Percentiles rank a stretch among this genome's conserved stretches.
phyloP scores from a whole-genome alignment of 2,329 filamentous ascomycete species.

The Scopulariopsis brevicaulis region DNA sequence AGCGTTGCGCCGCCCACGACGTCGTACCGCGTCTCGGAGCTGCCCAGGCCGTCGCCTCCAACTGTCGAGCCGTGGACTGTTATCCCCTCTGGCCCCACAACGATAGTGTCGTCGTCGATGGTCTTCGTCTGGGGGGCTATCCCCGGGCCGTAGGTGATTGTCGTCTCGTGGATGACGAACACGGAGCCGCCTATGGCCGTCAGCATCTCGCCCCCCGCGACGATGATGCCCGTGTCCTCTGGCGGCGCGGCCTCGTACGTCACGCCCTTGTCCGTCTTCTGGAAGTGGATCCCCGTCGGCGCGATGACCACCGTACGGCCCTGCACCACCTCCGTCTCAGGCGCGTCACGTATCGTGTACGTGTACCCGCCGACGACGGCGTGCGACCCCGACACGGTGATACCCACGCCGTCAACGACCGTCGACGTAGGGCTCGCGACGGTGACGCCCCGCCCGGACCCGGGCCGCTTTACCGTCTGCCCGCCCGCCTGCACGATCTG shows the following conservation, averaged over 20 bases:
- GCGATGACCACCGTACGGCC: constrained; percentile 21
- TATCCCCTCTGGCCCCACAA: constrained; percentile 34
- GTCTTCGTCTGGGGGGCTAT: constrained; percentile 21
- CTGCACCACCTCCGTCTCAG: constrained; percentile 16
- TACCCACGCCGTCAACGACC: constrained; percentile 23
- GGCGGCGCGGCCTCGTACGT: constrained; percentile 16
- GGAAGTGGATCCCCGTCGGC: constrained; percentile 18
- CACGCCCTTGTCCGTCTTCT: constrained; percentile 20
- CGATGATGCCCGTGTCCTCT: constrained; percentile 27
- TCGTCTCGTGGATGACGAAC: constrained; percentile 28
- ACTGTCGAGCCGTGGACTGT: constrained; percentile 26
- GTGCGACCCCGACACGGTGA: constrained; percentile 27
- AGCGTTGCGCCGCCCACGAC: constrained; percentile 42
- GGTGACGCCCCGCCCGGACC: constrained; percentile 17
- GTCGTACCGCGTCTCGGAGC: constrained; percentile 26
- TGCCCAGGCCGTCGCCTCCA: constrained; percentile 25
- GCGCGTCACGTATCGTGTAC: constrained; percentile 27
- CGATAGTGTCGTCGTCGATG: constrained; percentile 38
- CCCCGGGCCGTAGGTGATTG: constrained; percentile 30
- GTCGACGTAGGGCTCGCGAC: constrained; percentile 23
- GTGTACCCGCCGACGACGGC: constrained; percentile 29
- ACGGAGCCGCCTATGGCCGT: constrained; percentile 28
- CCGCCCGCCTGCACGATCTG: constrained; percentile 7
- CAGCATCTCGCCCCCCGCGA: constrained; percentile 35
- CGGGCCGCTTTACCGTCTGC: constrained; percentile 28